Base-by-base conservation (phyloP, 2,329 filamentous ascomycete genomes). In the Capronia epimyces region DNA sequence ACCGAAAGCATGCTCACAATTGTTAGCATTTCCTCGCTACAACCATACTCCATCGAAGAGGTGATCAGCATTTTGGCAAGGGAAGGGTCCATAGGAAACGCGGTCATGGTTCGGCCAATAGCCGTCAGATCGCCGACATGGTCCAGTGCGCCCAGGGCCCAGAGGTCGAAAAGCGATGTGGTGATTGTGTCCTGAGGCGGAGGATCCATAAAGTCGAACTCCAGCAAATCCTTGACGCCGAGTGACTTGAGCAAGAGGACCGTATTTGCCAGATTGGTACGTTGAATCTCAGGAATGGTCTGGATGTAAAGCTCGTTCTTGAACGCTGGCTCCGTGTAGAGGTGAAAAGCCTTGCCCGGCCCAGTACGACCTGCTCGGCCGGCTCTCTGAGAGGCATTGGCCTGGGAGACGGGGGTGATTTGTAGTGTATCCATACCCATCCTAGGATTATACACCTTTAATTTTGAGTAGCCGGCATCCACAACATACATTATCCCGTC, bases 361-460 rank as follows among this genome's bases (percentile, higher is more conserved):
- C 93, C 93, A 6, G 94, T 98, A 62, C 93, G 82, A 15, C 93
- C 93, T 39, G 93, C 93, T 66, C 93, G 87, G 52, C 93, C 93
- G 34, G 93, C 91, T 63, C 93, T 83, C 66, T 98, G 93, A 3
- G 87, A 89, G 3, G 89, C 86, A 67, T 98, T 98, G 60, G 93
- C 93, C 67, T 98, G 93, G 2, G 90, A 96, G 46, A 98, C 94
- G 0, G 93, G 93, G 0, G 93, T 98, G 60, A 98, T 95, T 64
- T 97, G 93, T 12, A 98, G 79, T 0, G 91, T 96, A 64, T 98
- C 93, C 93, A 98, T 98, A 50, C 93, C 93, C 89, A 98, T 97
- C 46, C 90, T 87, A 4, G 93, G 90, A 63, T 98, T 98, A 71
- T 97, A 98, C 3, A 98, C 93, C 67, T 98, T 98, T 65, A 97